Base-by-base conservation (phyloP, 1,284 basidiomycete species). In the Mycena sp. region DNA sequence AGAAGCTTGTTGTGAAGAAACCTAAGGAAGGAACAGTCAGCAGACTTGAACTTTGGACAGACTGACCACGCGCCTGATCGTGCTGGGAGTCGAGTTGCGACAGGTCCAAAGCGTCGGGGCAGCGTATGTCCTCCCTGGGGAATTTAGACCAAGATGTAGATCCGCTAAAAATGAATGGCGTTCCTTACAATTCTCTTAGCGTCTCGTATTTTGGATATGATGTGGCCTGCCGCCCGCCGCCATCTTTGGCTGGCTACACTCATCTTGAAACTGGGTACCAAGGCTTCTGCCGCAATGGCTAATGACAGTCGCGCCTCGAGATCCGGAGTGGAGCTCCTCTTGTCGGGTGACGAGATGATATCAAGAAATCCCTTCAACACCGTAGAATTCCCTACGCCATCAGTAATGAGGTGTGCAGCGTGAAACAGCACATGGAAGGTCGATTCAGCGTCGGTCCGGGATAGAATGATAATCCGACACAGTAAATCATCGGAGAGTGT, bases 101-200 rank as follows among this genome's bases (percentile, higher is more conserved):
- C 64, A 25, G 70, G 70, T 1, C 78, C 79, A 26, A 79, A 65
- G 19, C 70, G 76, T 59, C 81, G 72, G 0, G 86, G 86, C 11
- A 89, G 76, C 0, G 83, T 84, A 61, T 88, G 85, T 1, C 87
- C 86, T 6, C 86, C 87, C 87, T 88, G 68, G 30, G 32, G 38
- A 61, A 40, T 32, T 44, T 2, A 37, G 45, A 58, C 48, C 53
- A 17, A 65, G 50, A 38, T 28, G 35, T 11, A 25, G 4, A 28
- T 19, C 29, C 17, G 30, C 6, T 11, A 21, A 19, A 23, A 38
- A 40, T 30, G 37, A 63, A 56, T 44, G 26, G 37, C 23, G 30
- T 48, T 21, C 21, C 9, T 57, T 70, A 83, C 85, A 62, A 67
- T 74, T 21, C 76, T 66, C 55, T 71, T 82, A 5, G 69, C 67